phyloP scores from a whole-genome alignment of 371 early-diverging fungal species.

The Smittium culicis region DNA sequence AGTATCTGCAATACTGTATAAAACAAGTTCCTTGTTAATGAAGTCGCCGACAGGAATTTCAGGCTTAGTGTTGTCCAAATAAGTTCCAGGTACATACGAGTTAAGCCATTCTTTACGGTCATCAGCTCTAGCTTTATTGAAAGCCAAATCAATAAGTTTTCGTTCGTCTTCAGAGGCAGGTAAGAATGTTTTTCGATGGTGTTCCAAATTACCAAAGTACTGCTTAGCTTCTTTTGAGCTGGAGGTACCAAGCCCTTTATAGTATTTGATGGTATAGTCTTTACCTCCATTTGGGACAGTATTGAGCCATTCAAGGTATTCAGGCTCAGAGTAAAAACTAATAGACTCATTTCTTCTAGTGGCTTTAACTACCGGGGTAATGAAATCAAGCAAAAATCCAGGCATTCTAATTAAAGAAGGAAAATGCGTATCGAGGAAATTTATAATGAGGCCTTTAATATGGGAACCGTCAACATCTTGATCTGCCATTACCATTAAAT shows the following conservation, averaged over 20 bases:
- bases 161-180: conserved; percentile 52
- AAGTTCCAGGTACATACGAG: conserved; percentile 81
- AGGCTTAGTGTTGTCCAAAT: conserved; percentile 70
- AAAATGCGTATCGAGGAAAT: conserved; percentile 96
- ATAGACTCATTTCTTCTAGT: conserved; percentile 41
- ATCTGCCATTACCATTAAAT: conserved; percentile 99
- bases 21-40: conserved; percentile 94
- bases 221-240: conserved; percentile 83
- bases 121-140: conserved; percentile 93
- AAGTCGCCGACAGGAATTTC: conserved; percentile 87
- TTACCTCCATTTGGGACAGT: conserved; percentile 41
- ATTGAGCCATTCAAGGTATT: conserved; percentile 87
- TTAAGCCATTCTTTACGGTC: conserved; percentile 96
- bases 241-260: conserved; percentile 98
- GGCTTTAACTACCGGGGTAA: conserved; percentile 96
- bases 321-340: conserved; percentile 93
- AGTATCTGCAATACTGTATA: conserved; percentile 97
- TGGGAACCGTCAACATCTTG: conserved; percentile 99
- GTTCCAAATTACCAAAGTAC: conserved; percentile 74
- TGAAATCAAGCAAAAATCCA: conserved; percentile 96
- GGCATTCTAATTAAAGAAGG: conserved; percentile 89
- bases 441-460: conserved; percentile 98
- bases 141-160: conserved; percentile 90
- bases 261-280: conserved; percentile 90
- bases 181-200: conserved; percentile 83